Evolutionary conservation across 148 eudicot genomes (phyloP), one percentile per base, ranked within the genome.

Genomic region (Rhododendron simsii): DNA sequence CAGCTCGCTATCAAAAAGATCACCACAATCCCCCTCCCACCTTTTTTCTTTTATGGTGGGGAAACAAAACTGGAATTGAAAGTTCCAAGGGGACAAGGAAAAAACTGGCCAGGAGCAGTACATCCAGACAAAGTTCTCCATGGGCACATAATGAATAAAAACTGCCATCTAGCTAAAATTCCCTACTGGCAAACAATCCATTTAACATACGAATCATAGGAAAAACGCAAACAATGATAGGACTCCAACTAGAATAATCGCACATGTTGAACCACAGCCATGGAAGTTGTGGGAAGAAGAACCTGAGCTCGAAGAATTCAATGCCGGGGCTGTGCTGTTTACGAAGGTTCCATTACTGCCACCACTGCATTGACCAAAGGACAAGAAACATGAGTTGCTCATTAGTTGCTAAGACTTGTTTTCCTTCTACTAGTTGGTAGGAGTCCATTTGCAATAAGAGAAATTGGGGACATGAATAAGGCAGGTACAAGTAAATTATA

Each of bases 311-410:
- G 88, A 88, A 12, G 95, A 89, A 84, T 88, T 88, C 89, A 92
- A 89, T 74, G 93, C 85, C n/a, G 95, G 91, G 75, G 89, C 92
- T 57, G 91, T 90, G 80, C 88, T 78, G 84, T 94, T 94, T 79
- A 87, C 78, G 74, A 91, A 83, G 37, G 91, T 88, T 51, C 89
- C 93, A 59, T 93, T 94, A 10, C 80, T 78, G 67, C 81, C 90
- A 77, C 86, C 83, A 33, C 91, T 87, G 81, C 79, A 80, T 63
- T 13, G 71, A 48, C 45, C 75, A 44, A 23, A 23, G 39, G 50
- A 55, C 39, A 85, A 51, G 37, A 21, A 57, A 63, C 11, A 5
- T 28, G n/a, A 71, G 76, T 71, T 26, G 35, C 16, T n/a, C 71
- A 9, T 65, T 65, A n/a, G 30, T 65, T 2, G 33, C 73, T n/a